Evolutionary conservation across 257 asterid species (phyloP).

Genomic region (Ocimum tenuiflorum): DNA sequence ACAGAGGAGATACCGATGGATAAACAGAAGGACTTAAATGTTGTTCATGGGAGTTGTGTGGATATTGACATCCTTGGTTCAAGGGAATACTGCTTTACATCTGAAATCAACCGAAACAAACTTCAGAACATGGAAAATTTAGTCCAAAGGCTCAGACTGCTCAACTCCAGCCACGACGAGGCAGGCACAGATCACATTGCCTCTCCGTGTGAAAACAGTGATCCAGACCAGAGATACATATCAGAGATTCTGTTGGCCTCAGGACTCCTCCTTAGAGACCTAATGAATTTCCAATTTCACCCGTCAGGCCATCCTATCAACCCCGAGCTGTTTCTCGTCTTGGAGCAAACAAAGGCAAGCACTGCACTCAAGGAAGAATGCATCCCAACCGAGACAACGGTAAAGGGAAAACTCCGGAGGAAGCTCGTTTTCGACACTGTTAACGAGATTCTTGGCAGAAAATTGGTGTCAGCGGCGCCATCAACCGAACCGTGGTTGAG

Average conservation of each 20-base stretch:
- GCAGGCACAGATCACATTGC: slow-evolving; percentile 89
- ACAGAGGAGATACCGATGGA: slow-evolving; percentile 35
- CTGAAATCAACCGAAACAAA: slow-evolving; percentile 49
- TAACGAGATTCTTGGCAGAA: slow-evolving; percentile 69
- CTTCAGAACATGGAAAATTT: slow-evolving; percentile 67
- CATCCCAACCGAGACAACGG: slow-evolving; percentile 20
- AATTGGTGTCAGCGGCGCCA: slow-evolving; percentile 34
- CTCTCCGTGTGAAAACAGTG: slow-evolving; percentile 66
- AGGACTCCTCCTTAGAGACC: slow-evolving; percentile 83
- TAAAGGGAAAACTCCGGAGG: slow-evolving; percentile 43
- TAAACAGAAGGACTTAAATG: slow-evolving; percentile 17
- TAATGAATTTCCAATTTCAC: slow-evolving; percentile 65
- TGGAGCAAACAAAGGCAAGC: slow-evolving; percentile 84
- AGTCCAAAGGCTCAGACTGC: slow-evolving; percentile 71
- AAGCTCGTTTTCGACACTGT: slow-evolving; percentile 65
- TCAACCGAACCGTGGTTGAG: slow-evolving; percentile 35
- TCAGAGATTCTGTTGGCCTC: slow-evolving; percentile 89
- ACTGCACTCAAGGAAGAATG: slow-evolving; percentile 27
- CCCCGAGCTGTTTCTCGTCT: slow-evolving; percentile 78
- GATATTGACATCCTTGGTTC: slow-evolving; percentile 15
- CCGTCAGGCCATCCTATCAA: slow-evolving; percentile 79
- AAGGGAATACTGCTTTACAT: slow-evolving; percentile 24
- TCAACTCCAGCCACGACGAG: slow-evolving; percentile 90
- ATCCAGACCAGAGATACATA: slow-evolving; percentile 75
- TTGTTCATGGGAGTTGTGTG: slow-evolving; percentile 15